Evolutionary conservation across 2,329 filamentous ascomycete genomes (phyloP).

Genomic region (Westerdykella sp.): DNA sequence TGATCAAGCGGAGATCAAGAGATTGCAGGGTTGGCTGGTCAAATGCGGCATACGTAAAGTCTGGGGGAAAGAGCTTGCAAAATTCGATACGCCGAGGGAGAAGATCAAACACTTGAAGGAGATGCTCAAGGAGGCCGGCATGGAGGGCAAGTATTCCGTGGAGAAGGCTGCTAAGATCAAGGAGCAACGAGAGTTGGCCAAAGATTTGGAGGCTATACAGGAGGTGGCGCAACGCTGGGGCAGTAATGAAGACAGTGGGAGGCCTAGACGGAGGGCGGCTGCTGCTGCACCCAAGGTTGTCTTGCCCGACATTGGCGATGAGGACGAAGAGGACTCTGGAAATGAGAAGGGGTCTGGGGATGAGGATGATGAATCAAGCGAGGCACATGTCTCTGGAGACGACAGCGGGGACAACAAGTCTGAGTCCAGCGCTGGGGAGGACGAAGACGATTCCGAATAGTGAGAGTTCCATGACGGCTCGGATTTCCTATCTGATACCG

Average conservation of each 20-base stretch:
- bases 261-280: constrained; percentile 23
- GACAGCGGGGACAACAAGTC: too few relatives aligned
- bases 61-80: constrained; percentile 79
- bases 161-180: constrained; percentile 82
- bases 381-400: not conserved
- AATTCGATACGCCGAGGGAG: constrained; percentile 63
- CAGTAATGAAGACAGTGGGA: constrained; percentile 25
- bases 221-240: constrained; percentile 80
- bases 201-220: constrained; percentile 77
- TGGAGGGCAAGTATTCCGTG: constrained; percentile 81
- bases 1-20: constrained; percentile 77
- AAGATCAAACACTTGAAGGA: constrained; percentile 77
- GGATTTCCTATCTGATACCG: too few relatives aligned
- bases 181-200: constrained; percentile 74
- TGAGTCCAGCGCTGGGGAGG: too few relatives aligned
- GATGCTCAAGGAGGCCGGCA: constrained; percentile 76
- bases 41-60: constrained; percentile 93
- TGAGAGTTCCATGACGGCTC: too few relatives aligned
- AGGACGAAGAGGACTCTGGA: constrained; percentile 16
- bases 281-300: constrained; percentile 15
- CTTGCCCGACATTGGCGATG: constrained; percentile 15
- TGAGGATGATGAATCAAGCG: constrained; percentile 7
- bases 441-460: too few relatives aligned
- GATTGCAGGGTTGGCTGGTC: constrained; percentile 73
- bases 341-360: constrained; percentile 16